A percentile compares a stretch with the other conserved stretches of the same genome.
These are phyloP conservation scores for Fusarium torulosum DNA, from an alignment of 2,329 filamentous ascomycete species.

Conservation along the genomic window DNA sequence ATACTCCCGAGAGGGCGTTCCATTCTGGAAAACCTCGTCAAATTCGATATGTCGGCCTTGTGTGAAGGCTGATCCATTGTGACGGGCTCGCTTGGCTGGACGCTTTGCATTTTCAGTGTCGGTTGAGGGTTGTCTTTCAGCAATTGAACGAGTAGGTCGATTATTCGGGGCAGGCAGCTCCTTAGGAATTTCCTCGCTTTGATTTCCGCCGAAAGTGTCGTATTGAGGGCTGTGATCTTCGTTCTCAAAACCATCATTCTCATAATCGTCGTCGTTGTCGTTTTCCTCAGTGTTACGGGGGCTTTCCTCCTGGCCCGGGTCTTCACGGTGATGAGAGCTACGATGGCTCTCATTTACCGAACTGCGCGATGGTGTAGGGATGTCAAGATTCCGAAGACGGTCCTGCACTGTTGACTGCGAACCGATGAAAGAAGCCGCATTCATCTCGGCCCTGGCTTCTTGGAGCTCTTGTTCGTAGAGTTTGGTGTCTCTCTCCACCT, in stretches of 20 bases:
- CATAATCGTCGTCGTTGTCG: too few species aligned
- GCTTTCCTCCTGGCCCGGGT: neutral
- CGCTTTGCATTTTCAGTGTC: neutral
- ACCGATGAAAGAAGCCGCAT: neutral
- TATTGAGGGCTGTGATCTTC: neutral
- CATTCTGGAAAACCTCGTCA: neutral
- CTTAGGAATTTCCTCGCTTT: too few species aligned
- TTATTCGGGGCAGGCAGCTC: neutral
- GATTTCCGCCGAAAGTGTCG: neutral
- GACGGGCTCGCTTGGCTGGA: conserved; percentile 1
- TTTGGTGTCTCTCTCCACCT: neutral
- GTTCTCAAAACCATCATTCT: too few species aligned
- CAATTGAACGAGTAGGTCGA: neutral
- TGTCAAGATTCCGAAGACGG: neutral
- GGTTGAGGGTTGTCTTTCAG: neutral
- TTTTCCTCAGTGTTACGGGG: too few species aligned
- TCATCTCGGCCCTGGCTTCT: neutral
- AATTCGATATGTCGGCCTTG: conserved; percentile 4
- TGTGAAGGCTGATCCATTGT: neutral
- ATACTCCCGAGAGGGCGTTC: neutral
- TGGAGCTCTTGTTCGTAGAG: neutral
- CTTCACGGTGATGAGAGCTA: neutral
- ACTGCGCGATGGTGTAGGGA: conserved; percentile 10
- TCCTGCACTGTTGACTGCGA: too few species aligned
- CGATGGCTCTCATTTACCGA: neutral